A percentile compares a stretch with the other conserved stretches of the same genome.
phyloP scores from a whole-genome alignment of 371 early-diverging fungal species.

The Haplosporangium sp. region DNA sequence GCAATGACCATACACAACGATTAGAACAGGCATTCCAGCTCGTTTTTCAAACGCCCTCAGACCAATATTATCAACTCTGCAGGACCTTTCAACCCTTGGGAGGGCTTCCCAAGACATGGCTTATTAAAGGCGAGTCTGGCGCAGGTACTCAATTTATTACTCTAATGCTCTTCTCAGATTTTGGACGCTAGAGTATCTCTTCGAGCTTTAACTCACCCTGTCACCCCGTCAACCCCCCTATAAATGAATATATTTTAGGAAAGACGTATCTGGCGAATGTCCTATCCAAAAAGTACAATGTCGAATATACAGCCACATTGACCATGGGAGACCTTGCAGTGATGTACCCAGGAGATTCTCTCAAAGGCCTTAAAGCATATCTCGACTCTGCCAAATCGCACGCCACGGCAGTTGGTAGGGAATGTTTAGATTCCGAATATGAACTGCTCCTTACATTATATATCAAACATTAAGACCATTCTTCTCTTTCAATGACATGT shows the following conservation, averaged over 20 bases:
- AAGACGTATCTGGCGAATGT: conserved; percentile 29
- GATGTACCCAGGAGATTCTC: conserved; percentile 46
- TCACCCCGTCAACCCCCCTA: neutral
- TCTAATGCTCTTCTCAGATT: neutral
- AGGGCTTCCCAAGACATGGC: conserved; percentile 39
- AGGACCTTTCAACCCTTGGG: conserved; percentile 25
- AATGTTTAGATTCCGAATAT: neutral
- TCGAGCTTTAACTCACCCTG: neutral
- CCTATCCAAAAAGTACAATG: conserved; percentile 25
- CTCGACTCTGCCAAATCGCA: conserved; percentile 24
- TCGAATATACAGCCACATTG: conserved; percentile 22
- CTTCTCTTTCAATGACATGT: neutral
- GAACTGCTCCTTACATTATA: neutral
- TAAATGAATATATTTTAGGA: conserved; percentile 3
- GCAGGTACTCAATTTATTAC: conserved; percentile 14
- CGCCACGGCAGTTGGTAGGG: conserved; percentile 25
- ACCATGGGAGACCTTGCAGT: conserved; percentile 46
- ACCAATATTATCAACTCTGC: conserved; percentile 27
- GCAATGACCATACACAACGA: conserved; percentile 36
- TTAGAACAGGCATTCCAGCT: conserved; percentile 50
- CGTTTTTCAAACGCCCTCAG: conserved; percentile 22
- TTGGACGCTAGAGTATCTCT: neutral
- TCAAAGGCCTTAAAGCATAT: conserved; percentile 40
- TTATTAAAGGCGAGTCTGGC: conserved; percentile 50
- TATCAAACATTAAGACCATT: neutral